phyloP scores from a whole-genome alignment of 1,139 yeast species.

The Petasospora fabianii region DNA sequence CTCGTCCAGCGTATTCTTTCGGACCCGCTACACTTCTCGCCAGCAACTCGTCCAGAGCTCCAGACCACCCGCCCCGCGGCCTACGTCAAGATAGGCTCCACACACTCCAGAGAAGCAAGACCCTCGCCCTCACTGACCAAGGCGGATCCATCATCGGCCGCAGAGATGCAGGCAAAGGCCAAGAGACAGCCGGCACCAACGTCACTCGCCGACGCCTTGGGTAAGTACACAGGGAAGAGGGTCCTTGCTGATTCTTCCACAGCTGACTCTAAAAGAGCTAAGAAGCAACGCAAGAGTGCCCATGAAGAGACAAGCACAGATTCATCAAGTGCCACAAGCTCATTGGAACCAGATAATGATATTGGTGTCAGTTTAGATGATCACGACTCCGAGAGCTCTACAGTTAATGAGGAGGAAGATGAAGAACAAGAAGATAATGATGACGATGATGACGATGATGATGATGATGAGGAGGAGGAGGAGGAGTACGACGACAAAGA shows the following conservation, averaged over 20 bases:
- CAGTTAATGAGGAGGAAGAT: slow-evolving; percentile 1
- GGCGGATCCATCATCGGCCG: too few species aligned
- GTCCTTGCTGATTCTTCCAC: slow-evolving; percentile 33
- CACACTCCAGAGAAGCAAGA: slow-evolving; percentile 8
- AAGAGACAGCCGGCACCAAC: slow-evolving; percentile 30
- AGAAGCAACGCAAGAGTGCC: slow-evolving; percentile 8
- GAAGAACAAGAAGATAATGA: slow-evolving; percentile 8
- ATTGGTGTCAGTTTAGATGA: slow-evolving; percentile 17
- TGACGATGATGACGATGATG: too few species aligned
- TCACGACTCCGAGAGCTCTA: background rate
- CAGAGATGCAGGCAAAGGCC: too few species aligned
- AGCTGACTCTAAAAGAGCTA: slow-evolving; percentile 30
- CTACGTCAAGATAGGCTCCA: slow-evolving; percentile 28
- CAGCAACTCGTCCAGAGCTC: slow-evolving; percentile 44
- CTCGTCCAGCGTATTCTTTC: slow-evolving; percentile 56
- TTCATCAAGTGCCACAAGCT: slow-evolving; percentile 1
- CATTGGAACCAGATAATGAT: slow-evolving; percentile 14
- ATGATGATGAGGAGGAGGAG: slow-evolving; percentile 5
- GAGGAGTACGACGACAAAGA: slow-evolving; percentile 13
- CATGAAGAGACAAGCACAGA: slow-evolving; percentile 1
- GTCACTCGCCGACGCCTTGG: slow-evolving; percentile 52
- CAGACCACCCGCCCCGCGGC: slow-evolving; percentile 29
- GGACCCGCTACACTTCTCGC: slow-evolving; percentile 57
- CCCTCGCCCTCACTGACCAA: too few species aligned
- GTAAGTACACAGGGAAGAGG: slow-evolving; percentile 50